Evolutionary conservation across 306 rosid species (phyloP), one percentile per base, ranked within the genome.

Genomic region (Luffa aegyptiaca): DNA sequence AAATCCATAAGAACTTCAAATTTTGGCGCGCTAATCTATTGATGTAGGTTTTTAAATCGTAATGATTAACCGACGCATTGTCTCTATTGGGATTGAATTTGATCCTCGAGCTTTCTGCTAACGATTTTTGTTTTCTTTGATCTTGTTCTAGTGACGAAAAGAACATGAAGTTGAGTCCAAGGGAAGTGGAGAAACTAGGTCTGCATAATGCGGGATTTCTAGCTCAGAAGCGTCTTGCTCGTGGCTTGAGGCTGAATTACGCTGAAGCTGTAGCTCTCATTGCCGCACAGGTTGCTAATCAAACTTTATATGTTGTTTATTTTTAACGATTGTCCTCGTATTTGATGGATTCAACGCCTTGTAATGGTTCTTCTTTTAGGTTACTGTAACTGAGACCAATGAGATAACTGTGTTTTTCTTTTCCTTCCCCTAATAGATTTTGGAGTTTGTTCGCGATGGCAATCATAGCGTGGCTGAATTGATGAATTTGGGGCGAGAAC

Each of bases 181-280:
- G 91, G 83, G 98, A 95, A 84, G 79, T 86, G 33, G 98, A 92
- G 42, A 92, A 95, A 81, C 83, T 92, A 64, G 68, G 41, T 36
- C 84, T 95, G 2, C 93, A 93, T 77, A 88, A 83, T 86, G 97
- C 97, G 56, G 98, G 98, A 6, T 95, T 26, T 80, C 90, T 95
- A 33, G 97, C 98, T 0, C 98, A 92, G 90, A 95, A 95, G 84
- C 97, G 98, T 63, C 97, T 92, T 75, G 97, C 98, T 85, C 97
- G 99, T 77, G 93, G 99, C 58, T 85, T 93, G 84, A 87, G 85
- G 81, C 92, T 95, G 75, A 95, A 93, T 83, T 89, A 87, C 62
- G 46, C 88, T 65, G 94, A 95, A 93, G 85, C 97, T 48, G 88
- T 90, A 5, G 97, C 97, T 42, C 97, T 95, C 78, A 91, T 93